phyloP scores from a whole-genome alignment of 2,329 filamentous ascomycete species.

The Didymella sp. region DNA sequence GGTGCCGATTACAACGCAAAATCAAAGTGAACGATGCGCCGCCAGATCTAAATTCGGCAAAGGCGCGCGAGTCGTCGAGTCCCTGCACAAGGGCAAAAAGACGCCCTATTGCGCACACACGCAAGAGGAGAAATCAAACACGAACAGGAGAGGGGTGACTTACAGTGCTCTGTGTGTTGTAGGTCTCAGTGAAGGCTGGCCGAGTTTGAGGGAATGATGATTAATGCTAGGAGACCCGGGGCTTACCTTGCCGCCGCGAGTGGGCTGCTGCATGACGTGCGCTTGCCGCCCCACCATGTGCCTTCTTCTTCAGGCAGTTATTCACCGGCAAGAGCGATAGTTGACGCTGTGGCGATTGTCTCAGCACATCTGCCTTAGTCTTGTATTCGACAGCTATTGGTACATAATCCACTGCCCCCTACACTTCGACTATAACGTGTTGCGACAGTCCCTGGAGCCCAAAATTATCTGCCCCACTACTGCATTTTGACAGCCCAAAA shows the following conservation, averaged over 20 bases:
- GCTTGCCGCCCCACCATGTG: constrained; percentile 28
- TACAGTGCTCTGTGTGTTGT: constrained; percentile 29
- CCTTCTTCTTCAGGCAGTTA: constrained; percentile 16
- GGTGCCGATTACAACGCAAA: constrained; percentile 40
- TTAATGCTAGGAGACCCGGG: constrained; percentile 11
- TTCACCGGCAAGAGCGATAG: not conserved
- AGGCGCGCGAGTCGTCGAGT: constrained; percentile 27
- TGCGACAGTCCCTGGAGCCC: not conserved
- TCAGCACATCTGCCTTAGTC: not conserved
- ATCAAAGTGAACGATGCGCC: constrained; percentile 20
- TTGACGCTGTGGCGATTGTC: not conserved
- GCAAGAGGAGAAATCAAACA: constrained; percentile 7
- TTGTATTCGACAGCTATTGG: not conserved
- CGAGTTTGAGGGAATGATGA: constrained; percentile 16
- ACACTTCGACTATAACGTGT: not conserved
- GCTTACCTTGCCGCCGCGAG: constrained; percentile 16
- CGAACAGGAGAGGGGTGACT: constrained; percentile 26
- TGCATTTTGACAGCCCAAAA: constrained; percentile 2
- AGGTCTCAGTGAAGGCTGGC: constrained; percentile 24
- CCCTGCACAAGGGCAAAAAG: constrained; percentile 31
- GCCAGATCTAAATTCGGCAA: constrained; percentile 37
- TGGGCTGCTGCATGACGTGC: constrained; percentile 35
- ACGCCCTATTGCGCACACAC: constrained; percentile 14
- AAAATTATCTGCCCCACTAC: constrained; percentile 3
- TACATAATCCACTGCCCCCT: not conserved